Conservation (phyloP, 2,329 filamentous ascomycete genomes). For the Cladosporium sphaerospermum region DNA sequence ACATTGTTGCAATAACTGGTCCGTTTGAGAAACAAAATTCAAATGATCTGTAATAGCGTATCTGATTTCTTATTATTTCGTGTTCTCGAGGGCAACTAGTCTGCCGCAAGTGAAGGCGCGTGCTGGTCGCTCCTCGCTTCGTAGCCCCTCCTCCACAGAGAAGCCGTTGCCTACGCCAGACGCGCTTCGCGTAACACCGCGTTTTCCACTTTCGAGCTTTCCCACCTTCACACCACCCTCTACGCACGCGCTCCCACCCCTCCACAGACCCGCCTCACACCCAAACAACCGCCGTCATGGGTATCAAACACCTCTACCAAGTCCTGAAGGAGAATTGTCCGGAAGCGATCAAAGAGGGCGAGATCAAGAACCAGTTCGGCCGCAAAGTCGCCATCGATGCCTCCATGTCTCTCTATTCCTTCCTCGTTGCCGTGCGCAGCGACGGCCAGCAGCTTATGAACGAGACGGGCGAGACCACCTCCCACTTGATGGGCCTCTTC, state of each 20-base stretch:
- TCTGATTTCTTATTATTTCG: too few species aligned
- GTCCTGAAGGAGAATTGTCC: conserved; percentile 64
- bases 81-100: too few species aligned
- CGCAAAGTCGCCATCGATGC: conserved; percentile 64
- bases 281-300: conserved; percentile 24
- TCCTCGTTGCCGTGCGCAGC: conserved; percentile 93
- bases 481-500: conserved; percentile 98
- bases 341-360: conserved; percentile 90
- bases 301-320: conserved; percentile 41
- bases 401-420: conserved; percentile 99
- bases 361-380: conserved; percentile 98
- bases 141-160: background rate
- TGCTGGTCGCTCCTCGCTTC: too few species aligned
- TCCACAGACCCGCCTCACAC: conserved; percentile 14
- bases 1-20: too few species aligned
- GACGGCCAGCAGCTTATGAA: conserved; percentile 94
- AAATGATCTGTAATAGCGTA: too few species aligned
- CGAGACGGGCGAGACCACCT: conserved; percentile 92
- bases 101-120: too few species aligned
- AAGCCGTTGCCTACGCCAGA: background rate
- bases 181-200: background rate
- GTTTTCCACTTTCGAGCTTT: conserved; percentile 1
- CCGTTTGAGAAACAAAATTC: too few species aligned
- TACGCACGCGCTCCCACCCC: conserved; percentile 10
- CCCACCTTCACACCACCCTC: conserved; percentile 1